Percentiles rank a stretch among this genome's conserved stretches.
Conservation (phyloP, 208 protist genomes). For the Histomonas meleagridis region DNA sequence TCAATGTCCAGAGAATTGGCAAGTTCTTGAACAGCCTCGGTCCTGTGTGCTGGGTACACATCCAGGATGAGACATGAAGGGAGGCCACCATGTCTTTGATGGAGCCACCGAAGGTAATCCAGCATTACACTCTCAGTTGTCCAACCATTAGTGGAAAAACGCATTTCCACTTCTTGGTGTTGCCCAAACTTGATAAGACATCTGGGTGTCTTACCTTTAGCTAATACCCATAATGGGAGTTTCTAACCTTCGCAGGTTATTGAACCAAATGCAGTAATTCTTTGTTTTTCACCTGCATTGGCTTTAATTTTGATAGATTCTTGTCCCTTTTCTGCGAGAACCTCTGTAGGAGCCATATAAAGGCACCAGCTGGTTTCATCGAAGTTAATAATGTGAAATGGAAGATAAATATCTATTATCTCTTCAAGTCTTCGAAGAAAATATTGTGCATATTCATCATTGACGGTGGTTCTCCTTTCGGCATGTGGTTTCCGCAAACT, state of each 20-base stretch:
- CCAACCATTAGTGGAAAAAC: not conserved
- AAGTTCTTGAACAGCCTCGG: not conserved
- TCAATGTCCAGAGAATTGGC: not conserved
- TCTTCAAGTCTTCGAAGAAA: not conserved
- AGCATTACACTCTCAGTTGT: not conserved
- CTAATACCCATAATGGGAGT: not conserved
- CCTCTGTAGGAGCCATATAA: not conserved
- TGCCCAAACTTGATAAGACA: not conserved
- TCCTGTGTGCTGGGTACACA: not conserved
- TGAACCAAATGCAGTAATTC: not conserved
- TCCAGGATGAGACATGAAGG: not conserved
- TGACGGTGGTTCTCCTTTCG: not conserved
- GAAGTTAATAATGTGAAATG: no score
- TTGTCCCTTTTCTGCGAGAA: not conserved
- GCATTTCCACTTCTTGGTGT: not conserved
- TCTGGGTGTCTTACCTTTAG: not conserved
- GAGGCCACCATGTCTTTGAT: not conserved
- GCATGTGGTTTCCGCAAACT: not conserved
- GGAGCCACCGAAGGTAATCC: not conserved
- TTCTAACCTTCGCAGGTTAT: not conserved
- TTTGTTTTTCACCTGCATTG: not conserved
- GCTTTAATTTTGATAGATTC: not conserved
- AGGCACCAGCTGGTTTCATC: not conserved
- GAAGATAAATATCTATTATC: no score
- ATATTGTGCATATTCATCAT: not conserved